These are phyloP conservation scores for Kazachstania bromeliacearum DNA, from an alignment of 805 yeast species.

Conservation along the genomic window DNA sequence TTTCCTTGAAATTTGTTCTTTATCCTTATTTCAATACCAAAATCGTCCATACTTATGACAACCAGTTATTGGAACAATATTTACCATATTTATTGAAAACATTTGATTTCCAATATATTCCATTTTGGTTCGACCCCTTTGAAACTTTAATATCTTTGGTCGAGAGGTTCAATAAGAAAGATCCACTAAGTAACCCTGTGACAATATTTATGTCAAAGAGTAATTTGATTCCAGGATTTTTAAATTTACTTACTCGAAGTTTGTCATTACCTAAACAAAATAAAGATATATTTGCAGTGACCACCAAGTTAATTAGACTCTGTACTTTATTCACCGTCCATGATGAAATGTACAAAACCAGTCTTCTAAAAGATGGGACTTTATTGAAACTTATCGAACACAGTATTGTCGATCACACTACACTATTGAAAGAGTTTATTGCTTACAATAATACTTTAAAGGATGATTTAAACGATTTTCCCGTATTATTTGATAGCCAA, in stretches of 20 bases:
- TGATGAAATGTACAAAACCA: conserved; percentile 21
- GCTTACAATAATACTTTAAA: background rate
- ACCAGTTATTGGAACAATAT: conserved; percentile 11
- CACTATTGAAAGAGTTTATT: conserved; percentile 15
- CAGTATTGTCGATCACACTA: conserved; percentile 17
- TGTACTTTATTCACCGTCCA: conserved; percentile 23
- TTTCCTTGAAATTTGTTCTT: conserved; percentile 15
- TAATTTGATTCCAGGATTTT: conserved; percentile 18
- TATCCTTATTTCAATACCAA: conserved; percentile 12
- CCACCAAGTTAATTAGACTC: conserved; percentile 19
- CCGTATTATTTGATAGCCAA: conserved; percentile 20
- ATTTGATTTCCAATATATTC: conserved; percentile 18
- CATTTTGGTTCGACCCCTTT: conserved; percentile 29
- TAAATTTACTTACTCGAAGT: conserved; percentile 18
- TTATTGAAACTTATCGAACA: conserved; percentile 17
- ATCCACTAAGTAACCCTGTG: conserved; percentile 22
- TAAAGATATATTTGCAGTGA: conserved; percentile 10
- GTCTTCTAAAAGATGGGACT: conserved; percentile 15
- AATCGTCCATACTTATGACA: conserved; percentile 9
- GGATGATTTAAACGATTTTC: conserved; percentile 6
- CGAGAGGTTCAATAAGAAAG: conserved; percentile 17
- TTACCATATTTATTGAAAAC: conserved; percentile 22
- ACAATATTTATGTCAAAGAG: conserved; percentile 16
- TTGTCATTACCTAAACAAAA: conserved; percentile 14
- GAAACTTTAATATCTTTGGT: conserved; percentile 15